Evolutionary conservation across 768 basidiomycete genomes (phyloP).

Genomic region (Sporobolomyces pararoseus): DNA sequence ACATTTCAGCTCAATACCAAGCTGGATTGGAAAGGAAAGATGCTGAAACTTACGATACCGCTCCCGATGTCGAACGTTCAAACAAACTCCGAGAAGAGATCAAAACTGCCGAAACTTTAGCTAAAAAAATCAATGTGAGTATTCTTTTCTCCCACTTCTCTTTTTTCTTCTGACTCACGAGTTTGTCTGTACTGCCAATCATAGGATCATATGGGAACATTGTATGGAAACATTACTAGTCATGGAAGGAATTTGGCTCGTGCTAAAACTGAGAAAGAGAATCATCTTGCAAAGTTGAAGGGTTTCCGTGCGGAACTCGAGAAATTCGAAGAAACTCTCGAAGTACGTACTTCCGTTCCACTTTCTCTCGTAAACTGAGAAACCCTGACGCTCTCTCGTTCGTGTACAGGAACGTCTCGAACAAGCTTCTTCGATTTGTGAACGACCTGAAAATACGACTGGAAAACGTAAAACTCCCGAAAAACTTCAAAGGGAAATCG

Average conservation of each 20-base stretch:
- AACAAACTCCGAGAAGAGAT: conserved; percentile 51
- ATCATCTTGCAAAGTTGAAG: too few relatives aligned
- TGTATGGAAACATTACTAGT: too few relatives aligned
- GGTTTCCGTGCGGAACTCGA: too few relatives aligned
- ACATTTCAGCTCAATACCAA: conserved; percentile 10
- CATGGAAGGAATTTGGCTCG: too few relatives aligned
- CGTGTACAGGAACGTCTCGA: conserved; percentile 65
- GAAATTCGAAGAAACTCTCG: too few relatives aligned
- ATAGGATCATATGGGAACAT: too few relatives aligned
- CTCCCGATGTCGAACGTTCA: conserved; percentile 54
- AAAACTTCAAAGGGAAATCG: conserved; percentile 59
- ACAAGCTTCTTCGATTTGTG: conserved; percentile 64
- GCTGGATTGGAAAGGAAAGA: conserved; percentile 12
- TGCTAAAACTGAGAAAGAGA: too few relatives aligned
- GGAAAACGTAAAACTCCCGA: conserved; percentile 1
- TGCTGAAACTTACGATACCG: conserved; percentile 53
- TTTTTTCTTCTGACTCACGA: too few relatives aligned
- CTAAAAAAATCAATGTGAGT: conserved; percentile 1
- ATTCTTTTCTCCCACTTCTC: neutral
- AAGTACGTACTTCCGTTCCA: too few relatives aligned
- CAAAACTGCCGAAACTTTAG: neutral
- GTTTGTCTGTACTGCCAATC: too few relatives aligned
- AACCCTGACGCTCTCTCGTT: too few relatives aligned
- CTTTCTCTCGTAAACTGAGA: too few relatives aligned
- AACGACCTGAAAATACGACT: conserved; percentile 52